phyloP scores from a whole-genome alignment of 2,329 filamentous ascomycete genomes.

The Pseudofabraea citricarpa region DNA sequence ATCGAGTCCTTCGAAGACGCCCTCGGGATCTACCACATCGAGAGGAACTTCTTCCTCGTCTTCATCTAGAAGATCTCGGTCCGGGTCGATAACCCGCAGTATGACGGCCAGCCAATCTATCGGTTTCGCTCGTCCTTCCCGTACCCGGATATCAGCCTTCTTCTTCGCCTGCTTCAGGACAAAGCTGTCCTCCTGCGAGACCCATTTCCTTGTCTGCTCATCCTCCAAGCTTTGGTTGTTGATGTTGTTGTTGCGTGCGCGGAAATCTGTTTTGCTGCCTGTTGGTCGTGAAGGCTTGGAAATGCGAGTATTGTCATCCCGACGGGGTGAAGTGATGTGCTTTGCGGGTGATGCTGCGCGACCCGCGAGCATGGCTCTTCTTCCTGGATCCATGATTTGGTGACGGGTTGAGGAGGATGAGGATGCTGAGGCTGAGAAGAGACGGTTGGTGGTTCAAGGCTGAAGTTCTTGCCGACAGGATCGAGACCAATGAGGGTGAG shows the following conservation, averaged over 20 bases:
- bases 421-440: not conserved
- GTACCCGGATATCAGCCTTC: conserved; percentile 91
- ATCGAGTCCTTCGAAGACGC: conserved; percentile 70
- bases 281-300: conserved; percentile 40
- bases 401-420: not conserved
- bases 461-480: too few species aligned
- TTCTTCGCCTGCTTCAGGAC: conserved; percentile 96
- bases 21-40: conserved; percentile 73
- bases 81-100: conserved; percentile 79
- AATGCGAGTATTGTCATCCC: conserved; percentile 51
- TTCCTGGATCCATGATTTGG: conserved; percentile 24
- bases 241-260: conserved; percentile 23
- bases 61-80: conserved; percentile 82
- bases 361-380: conserved; percentile 24
- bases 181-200: conserved; percentile 92
- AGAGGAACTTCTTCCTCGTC: conserved; percentile 67
- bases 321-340: conserved; percentile 50
- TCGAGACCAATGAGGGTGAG: too few species aligned
- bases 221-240: conserved; percentile 43
- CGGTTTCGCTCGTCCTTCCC: conserved; percentile 82
- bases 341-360: conserved; percentile 33
- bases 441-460: not conserved
- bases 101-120: conserved; percentile 94
- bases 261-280: conserved; percentile 20
- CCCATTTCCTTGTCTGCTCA: conserved; percentile 75